Base-by-base conservation (phyloP, 345 rosid species). In the Anacardium occidentale region DNA sequence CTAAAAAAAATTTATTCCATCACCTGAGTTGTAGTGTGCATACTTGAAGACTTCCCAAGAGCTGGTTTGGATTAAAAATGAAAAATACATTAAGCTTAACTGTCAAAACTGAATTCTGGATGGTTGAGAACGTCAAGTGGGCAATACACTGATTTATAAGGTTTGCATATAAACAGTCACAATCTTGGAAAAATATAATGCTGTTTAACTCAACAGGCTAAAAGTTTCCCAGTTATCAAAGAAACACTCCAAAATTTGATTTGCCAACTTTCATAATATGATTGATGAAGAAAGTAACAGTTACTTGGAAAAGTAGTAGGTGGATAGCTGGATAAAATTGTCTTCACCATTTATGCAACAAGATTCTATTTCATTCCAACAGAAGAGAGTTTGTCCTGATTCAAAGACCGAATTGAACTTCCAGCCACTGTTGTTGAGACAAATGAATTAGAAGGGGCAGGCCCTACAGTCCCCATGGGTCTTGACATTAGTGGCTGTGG, bases 401-500 rank as follows among this genome's bases (percentile, higher is more conserved):
- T 54, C 51, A 86, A 64, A 76, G 88, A 80, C 51, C 83, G 86
- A 76, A 72, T 74, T 64, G 92, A 78, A 69, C 84, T 82, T 76
- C 88, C 91, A 29, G 87, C 72, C 45, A 76, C 64, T 32, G 85
- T 77, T 55, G 92, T 60, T 52, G 89, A 77, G 47, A 68, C 77
- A 71, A 87, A 80, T 68, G 83, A 77, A 71, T 79, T 74, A 52
- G 90, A 73, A 47, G 87, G 68, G 56, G 60, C 74, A 56, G 91
- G 83, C 65, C 78, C 73, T 74, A 85, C 18, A 10, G 86, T 50
- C 67, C 89, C 91, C 68, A 83, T 68, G 18, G 91, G 89, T 73
- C 90, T 88, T 53, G 87, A 76, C 76, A 95, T 74, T 42, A 94
- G 90, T 32, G 94, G 96, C 68, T 93, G 86, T 51, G 83, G 88